Base-by-base conservation (phyloP, 495 filamentous ascomycete genomes). In the Xylaria intraflava region DNA sequence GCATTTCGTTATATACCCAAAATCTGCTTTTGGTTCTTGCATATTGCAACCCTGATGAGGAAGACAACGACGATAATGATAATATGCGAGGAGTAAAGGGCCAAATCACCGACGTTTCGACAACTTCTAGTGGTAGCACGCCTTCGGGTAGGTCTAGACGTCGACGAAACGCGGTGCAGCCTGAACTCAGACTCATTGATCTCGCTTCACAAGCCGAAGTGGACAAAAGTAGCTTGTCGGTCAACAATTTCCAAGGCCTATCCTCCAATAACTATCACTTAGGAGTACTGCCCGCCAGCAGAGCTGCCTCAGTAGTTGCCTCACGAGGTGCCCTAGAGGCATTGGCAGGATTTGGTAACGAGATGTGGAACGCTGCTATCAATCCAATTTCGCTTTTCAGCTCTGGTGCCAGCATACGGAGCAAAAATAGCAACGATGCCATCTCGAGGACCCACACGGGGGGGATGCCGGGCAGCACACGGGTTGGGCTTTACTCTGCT, bases 1-100 rank as follows among this genome's bases (percentile, higher is more conserved):
- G 94, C 65, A 86, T 98, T 65, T 90, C 93, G 57, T 78, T 98
- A 72, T 97, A 96, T 84, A 95, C 88, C 67, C 90, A 91, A 60
- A 90, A 82, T 60, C 76, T 95, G 47, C 77, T 98, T 69, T 78
- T 94, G 55, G 82, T 96, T 60, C 86, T 98, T 75, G 90, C 90
- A 64, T 93, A 92, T 66, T 81, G 90, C 52, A 86, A 85, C 51
- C 75, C 79, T 11, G 82, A 83, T 10, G 82, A 85, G n/a, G 80
- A 84, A n/a, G 67, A 80, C 0, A 58, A 69, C 7, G 65, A 70
- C 36, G 60, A 59, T 6, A 42, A 16, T 35, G 53, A 20, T 38
- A 53, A 62, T 35, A 48, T n/a, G 62, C 58, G 58, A 51, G 56
- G 46, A 19, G 11, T n/a, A 14, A 20, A 40, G 7, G 62, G 67